phyloP scores from a whole-genome alignment of 1,284 basidiomycete species.

The Erythrobasidium hasegawianum region DNA sequence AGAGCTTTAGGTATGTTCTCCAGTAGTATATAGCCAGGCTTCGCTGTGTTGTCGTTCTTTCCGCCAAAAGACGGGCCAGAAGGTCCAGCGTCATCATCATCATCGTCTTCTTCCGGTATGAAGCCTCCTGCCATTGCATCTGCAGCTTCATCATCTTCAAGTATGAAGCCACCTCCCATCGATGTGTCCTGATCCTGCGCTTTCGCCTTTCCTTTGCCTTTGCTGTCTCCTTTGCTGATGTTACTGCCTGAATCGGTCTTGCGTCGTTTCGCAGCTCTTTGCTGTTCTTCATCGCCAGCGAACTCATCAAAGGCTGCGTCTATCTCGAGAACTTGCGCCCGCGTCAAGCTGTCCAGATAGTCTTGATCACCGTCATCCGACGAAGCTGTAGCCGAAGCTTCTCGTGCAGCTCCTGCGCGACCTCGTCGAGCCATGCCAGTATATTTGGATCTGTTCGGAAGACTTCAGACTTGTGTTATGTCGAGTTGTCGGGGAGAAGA shows the following conservation, averaged over 20 bases:
- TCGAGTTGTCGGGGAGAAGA: too few species aligned
- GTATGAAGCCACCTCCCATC: slow-evolving; percentile 23
- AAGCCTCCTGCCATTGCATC: slow-evolving; percentile 4
- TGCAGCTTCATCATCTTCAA: slow-evolving; percentile 10
- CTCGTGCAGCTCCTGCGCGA: slow-evolving; percentile 1
- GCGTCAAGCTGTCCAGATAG: slow-evolving; percentile 32
- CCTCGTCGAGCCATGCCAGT: slow-evolving; percentile 16
- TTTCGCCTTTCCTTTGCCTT: slow-evolving; percentile 18
- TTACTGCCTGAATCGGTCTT: neutral
- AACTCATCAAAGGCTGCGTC: slow-evolving; percentile 27
- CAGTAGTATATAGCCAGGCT: slow-evolving; percentile 11
- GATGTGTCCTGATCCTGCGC: slow-evolving; percentile 6
- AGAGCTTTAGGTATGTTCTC: slow-evolving; percentile 23
- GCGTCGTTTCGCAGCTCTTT: neutral
- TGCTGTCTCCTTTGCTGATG: slow-evolving; percentile 7
- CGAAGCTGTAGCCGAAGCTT: neutral
- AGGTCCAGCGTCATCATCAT: slow-evolving; percentile 3
- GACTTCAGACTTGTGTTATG: too few species aligned
- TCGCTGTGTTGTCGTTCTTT: neutral
- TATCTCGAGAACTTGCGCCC: slow-evolving; percentile 33
- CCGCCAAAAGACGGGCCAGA: neutral
- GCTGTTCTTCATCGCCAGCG: slow-evolving; percentile 1
- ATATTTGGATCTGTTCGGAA: neutral
- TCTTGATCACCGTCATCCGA: slow-evolving; percentile 20
- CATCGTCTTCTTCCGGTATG: slow-evolving; percentile 14